Conservation (phyloP, 371 early-diverging fungal species). For the Entomophthora muscae region DNA sequence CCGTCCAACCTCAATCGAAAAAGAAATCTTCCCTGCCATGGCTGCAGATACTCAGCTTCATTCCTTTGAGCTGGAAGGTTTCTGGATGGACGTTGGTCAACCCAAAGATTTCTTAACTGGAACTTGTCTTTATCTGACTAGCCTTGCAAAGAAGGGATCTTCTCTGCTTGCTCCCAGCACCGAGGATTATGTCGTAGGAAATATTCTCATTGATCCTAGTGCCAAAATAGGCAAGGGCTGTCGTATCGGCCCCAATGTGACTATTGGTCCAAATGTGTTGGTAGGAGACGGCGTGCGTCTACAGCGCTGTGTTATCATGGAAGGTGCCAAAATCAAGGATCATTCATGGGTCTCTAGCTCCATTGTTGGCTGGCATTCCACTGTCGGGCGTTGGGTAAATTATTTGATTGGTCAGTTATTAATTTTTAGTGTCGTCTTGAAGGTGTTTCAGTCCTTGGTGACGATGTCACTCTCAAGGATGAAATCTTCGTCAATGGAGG, state of each 20-base stretch:
- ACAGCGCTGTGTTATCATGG: slow-evolving; percentile 76
- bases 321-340: slow-evolving; percentile 70
- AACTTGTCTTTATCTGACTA: slow-evolving; percentile 79
- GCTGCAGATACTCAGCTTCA: slow-evolving; percentile 70
- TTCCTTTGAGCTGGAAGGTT: slow-evolving; percentile 87
- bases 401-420: neutral
- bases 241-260: slow-evolving; percentile 90
- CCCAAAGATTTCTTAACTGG: slow-evolving; percentile 96
- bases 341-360: slow-evolving; percentile 77
- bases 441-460: slow-evolving; percentile 83
- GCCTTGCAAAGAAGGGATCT: slow-evolving; percentile 53
- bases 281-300: slow-evolving; percentile 93
- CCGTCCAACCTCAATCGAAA: slow-evolving; percentile 92
- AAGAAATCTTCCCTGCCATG: slow-evolving; percentile 93
- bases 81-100: slow-evolving; percentile 99
- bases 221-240: slow-evolving; percentile 86
- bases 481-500: slow-evolving; percentile 91
- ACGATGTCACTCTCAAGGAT: slow-evolving; percentile 82
- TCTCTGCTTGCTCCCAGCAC: slow-evolving; percentile 27
- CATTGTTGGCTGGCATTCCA: slow-evolving; percentile 95
- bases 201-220: slow-evolving; percentile 75
- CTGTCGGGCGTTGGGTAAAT: slow-evolving; percentile 66
- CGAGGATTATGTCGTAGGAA: slow-evolving; percentile 48
- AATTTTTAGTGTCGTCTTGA: slow-evolving; percentile 52
- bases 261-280: slow-evolving; percentile 78